These are phyloP conservation scores for Eucalyptus coolabah DNA, from an alignment of 345 rosid genomes.

Conservation along the genomic window DNA sequence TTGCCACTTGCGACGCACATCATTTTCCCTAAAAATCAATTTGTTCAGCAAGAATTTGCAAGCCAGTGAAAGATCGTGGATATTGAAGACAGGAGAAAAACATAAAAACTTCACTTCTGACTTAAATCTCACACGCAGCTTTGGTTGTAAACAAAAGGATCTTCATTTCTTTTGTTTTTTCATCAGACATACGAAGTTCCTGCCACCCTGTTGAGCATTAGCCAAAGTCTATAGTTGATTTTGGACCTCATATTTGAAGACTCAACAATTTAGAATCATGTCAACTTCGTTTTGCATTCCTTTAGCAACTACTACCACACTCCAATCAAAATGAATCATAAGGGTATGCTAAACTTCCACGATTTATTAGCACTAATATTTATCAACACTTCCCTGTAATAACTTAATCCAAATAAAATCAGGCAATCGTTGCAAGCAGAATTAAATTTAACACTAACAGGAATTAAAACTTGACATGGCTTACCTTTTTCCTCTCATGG, in stretches of 20 bases:
- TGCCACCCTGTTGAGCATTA: neutral
- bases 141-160: neutral
- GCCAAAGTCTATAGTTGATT: neutral
- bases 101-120: neutral
- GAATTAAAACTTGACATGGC: neutral
- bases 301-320: neutral
- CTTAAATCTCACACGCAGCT: neutral
- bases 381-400: neutral
- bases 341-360: accelerated
- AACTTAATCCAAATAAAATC: neutral
- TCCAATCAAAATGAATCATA: neutral
- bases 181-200: neutral
- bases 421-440: neutral
- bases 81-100: too few species aligned
- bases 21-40: too few species aligned
- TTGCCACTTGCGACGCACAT: too few species aligned
- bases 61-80: too few species aligned
- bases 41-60: too few species aligned
- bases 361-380: neutral
- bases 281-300: neutral
- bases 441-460: neutral
- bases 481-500: neutral
- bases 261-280: neutral
- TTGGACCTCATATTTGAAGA: neutral
- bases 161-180: neutral